Conservation (phyloP, 2,329 filamentous ascomycete species). For the Incumbomyces lentus region DNA sequence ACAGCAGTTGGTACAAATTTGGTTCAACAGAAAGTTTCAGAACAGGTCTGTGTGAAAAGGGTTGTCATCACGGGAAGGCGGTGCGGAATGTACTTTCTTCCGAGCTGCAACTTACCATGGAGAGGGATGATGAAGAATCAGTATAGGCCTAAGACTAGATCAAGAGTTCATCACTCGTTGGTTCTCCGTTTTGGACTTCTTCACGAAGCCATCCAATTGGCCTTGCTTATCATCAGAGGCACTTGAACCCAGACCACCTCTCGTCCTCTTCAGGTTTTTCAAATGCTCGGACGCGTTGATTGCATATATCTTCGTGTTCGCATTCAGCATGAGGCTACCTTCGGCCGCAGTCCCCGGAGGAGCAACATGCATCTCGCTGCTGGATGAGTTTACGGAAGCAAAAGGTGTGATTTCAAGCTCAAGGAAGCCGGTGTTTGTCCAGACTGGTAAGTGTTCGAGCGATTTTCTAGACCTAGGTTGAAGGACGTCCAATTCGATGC, state of each 20-base stretch:
- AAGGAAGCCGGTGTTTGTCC: conserved; percentile 58
- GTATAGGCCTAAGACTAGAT: no score
- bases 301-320: conserved; percentile 41
- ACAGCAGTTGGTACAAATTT: conserved; percentile 38
- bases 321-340: not conserved
- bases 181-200: conserved; percentile 28
- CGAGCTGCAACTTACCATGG: not conserved
- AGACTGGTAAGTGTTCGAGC: conserved; percentile 47
- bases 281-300: conserved; percentile 67
- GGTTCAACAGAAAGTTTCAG: conserved; percentile 48
- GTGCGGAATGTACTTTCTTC: not conserved
- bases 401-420: conserved; percentile 27
- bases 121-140: no score
- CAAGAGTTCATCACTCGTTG: not conserved
- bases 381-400: not conserved
- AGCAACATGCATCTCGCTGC: no score
- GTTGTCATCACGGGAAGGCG: conserved; percentile 42
- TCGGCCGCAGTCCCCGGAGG: not conserved
- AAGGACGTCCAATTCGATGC: conserved; percentile 33
- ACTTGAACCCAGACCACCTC: conserved; percentile 71
- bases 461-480: conserved; percentile 26
- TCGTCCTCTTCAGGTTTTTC: conserved; percentile 61
- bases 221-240: conserved; percentile 65
- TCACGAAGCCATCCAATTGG: conserved; percentile 69
- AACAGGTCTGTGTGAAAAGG: conserved; percentile 50